These are phyloP conservation scores for Berkeleyomyces rouxiae DNA, from an alignment of 2,329 filamentous ascomycete species.

Conservation along the genomic window DNA sequence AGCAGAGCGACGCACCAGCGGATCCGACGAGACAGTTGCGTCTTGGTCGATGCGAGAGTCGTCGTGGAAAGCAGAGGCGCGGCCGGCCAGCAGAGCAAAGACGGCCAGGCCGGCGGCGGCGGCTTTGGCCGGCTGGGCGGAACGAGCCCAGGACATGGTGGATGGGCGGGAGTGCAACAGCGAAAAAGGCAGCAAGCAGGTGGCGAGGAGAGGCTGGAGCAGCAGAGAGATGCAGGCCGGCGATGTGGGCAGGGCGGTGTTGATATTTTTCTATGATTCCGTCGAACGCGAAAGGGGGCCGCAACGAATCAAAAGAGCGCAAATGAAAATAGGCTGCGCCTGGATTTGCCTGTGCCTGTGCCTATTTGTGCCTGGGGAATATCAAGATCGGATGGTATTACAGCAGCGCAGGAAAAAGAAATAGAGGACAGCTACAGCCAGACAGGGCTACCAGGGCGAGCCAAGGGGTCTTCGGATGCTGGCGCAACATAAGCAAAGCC, in stretches of 20 bases:
- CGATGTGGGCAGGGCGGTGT: neutral
- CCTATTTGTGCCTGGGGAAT: too few relatives aligned
- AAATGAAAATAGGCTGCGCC: neutral
- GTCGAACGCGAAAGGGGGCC: neutral
- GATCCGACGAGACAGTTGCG: constrained; percentile 9
- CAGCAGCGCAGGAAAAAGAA: too few relatives aligned
- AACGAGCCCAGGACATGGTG: neutral
- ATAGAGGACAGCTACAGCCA: too few relatives aligned
- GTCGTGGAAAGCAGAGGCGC: constrained; percentile 10
- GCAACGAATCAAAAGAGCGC: neutral
- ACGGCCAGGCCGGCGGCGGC: constrained; percentile 12
- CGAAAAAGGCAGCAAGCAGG: too few relatives aligned
- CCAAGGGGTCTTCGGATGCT: neutral
- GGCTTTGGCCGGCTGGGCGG: neutral
- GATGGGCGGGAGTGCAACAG: too few relatives aligned
- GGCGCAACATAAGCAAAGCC: neutral
- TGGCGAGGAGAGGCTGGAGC: too few relatives aligned
- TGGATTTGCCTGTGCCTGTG: neutral
- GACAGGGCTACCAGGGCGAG: neutral
- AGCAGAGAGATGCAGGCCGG: too few relatives aligned
- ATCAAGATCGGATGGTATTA: too few relatives aligned
- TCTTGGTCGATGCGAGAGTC: constrained; percentile 10
- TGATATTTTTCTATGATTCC: neutral
- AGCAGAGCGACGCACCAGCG: neutral
- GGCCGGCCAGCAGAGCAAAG: neutral